These are phyloP conservation scores for Rhodotorula sp. DNA, from an alignment of 1,284 basidiomycete genomes.

Conservation along the genomic window DNA sequence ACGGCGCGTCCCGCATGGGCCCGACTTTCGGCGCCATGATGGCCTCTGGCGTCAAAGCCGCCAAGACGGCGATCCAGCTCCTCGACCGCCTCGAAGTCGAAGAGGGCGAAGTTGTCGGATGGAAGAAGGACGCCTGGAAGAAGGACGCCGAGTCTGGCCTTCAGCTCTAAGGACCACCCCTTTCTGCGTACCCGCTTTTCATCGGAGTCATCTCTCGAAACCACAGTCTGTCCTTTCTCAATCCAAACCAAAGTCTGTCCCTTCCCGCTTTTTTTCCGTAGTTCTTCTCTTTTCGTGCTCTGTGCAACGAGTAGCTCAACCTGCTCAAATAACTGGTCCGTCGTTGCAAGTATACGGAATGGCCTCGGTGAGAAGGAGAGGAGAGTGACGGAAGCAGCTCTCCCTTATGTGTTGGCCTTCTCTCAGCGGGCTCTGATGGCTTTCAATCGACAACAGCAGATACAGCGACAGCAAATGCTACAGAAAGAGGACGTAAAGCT, in stretches of 20 bases:
- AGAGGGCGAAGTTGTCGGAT: slow-evolving; percentile 64
- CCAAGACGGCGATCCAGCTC: slow-evolving; percentile 67
- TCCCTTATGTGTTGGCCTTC: too few relatives aligned
- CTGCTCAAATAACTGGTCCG: background rate
- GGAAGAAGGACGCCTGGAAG: slow-evolving; percentile 10
- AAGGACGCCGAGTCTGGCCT: background rate
- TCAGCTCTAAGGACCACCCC: too few relatives aligned
- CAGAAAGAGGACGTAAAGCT: background rate
- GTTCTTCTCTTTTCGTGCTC: background rate
- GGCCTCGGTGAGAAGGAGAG: too few relatives aligned
- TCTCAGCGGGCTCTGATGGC: too few relatives aligned
- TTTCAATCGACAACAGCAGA: too few relatives aligned
- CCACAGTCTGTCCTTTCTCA: background rate
- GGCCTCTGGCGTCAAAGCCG: slow-evolving; percentile 72
- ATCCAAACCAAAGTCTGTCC: background rate
- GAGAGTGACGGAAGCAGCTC: too few relatives aligned
- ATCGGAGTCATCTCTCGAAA: too few relatives aligned
- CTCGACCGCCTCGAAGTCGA: slow-evolving; percentile 61
- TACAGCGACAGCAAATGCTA: background rate
- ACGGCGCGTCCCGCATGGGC: background rate
- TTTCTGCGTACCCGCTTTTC: too few relatives aligned
- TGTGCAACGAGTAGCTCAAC: background rate
- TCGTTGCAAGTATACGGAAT: background rate
- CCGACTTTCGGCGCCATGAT: slow-evolving; percentile 70
- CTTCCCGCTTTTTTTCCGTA: background rate